Evolutionary conservation across 2,329 filamentous ascomycete genomes (phyloP), one percentile per base, ranked within the genome.

Genomic region (Macrophomina pseudophaseolina): DNA sequence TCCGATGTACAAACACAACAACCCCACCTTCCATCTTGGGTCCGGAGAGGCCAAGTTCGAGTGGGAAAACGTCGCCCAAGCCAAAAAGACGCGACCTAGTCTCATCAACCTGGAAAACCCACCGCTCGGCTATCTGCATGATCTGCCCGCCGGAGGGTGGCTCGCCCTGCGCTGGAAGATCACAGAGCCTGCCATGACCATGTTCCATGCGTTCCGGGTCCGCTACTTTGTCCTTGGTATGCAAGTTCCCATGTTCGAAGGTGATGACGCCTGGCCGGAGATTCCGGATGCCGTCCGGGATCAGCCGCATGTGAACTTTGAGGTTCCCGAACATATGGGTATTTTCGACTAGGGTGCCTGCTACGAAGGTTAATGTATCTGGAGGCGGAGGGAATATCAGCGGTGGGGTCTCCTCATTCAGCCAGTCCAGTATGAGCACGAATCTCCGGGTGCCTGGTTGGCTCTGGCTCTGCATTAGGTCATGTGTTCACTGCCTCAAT

Each of bases 1-100:
- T 4, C 68, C 68, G 16, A 68, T 71, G 65, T 70, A 69, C 64
- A 71, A 71, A 60, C 68, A 70, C 59, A 70, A 71, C 51, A 66
- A 71, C 12, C 58, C 69, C 1, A 66, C 66, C 16, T 70, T 68
- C 66, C 59, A 58, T 5, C 63, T 71, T 12, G 69, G 69, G 6
- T 66, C 56, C 33, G 67, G 65, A 1, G 58, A 70, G 9, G 54
- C 40, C 8, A 67, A 60, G n/a, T 70, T 69, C 9, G 59, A 35
- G 4, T 68, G 66, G 65, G 52, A 60, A 8, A 58, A 62, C 12
- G 68, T 70, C 12, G 65, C 59, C 30, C 67, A 60, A 16, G 67
- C 52, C 8, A 18, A 53, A 12, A 63, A 66, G n/a, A 35, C 49
- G 12, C 54, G 51, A 18, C 65, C 54, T 6, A 40, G 63, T 2